These are phyloP conservation scores for Spinacia oleracea DNA, from an alignment of 179 eudicot genomes.

Conservation along the genomic window DNA sequence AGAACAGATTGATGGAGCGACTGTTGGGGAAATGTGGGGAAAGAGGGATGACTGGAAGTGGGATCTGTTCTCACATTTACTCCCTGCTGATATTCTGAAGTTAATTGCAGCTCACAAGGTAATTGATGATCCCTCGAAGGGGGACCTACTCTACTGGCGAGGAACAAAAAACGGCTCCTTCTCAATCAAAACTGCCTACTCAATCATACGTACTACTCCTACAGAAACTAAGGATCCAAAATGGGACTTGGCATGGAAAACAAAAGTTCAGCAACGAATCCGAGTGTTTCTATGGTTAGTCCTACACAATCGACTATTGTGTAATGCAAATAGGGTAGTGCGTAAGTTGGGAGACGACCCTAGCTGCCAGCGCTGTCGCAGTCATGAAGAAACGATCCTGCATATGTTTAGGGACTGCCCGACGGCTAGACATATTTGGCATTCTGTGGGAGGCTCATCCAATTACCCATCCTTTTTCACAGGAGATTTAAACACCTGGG, in stretches of 20 bases:
- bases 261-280: not conserved
- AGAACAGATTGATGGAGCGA: not conserved
- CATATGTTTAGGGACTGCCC: not conserved
- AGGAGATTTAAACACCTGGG: not conserved
- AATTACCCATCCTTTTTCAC: not conserved
- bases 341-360: not conserved
- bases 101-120: not conserved
- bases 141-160: not conserved
- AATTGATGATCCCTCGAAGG: not conserved
- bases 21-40: not conserved
- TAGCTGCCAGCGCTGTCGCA: not conserved
- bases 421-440: not conserved
- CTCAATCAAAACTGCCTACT: not conserved
- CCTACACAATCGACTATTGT: not conserved
- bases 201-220: too few relatives aligned
- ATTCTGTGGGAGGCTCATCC: not conserved
- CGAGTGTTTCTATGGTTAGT: not conserved
- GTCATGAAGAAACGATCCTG: not conserved
- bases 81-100: not conserved
- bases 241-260: not conserved
- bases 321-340: not conserved
- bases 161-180: not conserved
- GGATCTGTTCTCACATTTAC: not conserved
- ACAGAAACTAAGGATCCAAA: not conserved
- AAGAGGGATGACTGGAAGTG: not conserved